Base-by-base conservation (phyloP, 2,329 filamentous ascomycete genomes). In the Plectosphaerella sp. region DNA sequence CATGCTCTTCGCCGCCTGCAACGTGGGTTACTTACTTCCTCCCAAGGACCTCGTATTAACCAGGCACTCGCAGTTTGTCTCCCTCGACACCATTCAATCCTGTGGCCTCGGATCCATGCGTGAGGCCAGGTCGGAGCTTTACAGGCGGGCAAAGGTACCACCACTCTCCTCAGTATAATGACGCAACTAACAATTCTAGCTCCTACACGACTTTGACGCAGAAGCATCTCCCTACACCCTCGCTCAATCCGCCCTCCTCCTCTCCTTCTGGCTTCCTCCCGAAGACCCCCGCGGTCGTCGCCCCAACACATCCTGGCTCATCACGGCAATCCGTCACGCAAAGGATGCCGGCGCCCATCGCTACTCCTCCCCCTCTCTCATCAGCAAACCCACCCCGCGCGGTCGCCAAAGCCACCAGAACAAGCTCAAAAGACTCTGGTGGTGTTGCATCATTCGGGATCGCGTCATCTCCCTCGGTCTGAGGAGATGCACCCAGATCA, bases 371-470 rank as follows among this genome's bases (percentile, higher is more conserved):
- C 5, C 41, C 5, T 18, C 16, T 12, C 41, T 18, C 41, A 20
- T 5, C 2, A 8, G 16, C n/a, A 49, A 45, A 12, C 28, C 28
- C 28, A 12, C 28, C 28, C 28, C 28, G 8, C 28, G 28, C 28
- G 28, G 28, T 12, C 28, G 28, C 8, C 28, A 33, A 12, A 33
- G 28, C 28, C 28, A 33, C 16, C 22, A 36, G 20, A 45, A 33
- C 10, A 35, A 10, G 10, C 47, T 49, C 10, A 49, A 49, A 14
- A 25, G 36, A 25, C 20, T 49, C 8, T 49, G 47, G 47, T 49
- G 47, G 47, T 49, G 28, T 10, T 49, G 47, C 25, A 42, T 49
- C 33, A 25, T 49, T 15, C 15, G 47, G 8, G 47, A 49, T 25
- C 47, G 47, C 24, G n/a, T 41, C 20, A 24, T 49, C 11, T 33